Base-by-base conservation (phyloP, 1,284 basidiomycete species). In the Pascua guehoae region DNA sequence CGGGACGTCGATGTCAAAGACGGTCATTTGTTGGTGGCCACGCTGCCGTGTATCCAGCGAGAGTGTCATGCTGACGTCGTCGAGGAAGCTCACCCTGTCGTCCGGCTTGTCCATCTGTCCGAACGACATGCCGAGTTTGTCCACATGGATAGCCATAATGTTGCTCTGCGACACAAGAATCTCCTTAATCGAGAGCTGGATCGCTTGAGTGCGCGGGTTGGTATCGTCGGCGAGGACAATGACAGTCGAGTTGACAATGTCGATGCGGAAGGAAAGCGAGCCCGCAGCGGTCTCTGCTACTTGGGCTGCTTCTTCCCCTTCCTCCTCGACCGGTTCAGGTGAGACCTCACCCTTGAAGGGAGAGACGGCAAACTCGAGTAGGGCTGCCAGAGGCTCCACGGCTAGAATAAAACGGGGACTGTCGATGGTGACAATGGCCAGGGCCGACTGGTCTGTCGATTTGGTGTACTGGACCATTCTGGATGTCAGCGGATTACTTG, bases 401-500 rank as follows among this genome's bases (percentile, higher is more conserved):
- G 96, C 88, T 67, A 99, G 91, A 61, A 98, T 91, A 66, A 98
- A 82, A 67, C 90, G 86, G 7, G 96, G 96, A 38, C 89, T 92
- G 73, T 98, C 96, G 41, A 99, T 81, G 0, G 92, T 93, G 41
- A 96, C 79, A 58, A 98, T 84, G 4, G 87, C 88, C 42, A 92
- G 79, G 8, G 88, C 81, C 39, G 86, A 81, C 18, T 78, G 74
- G 50, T 84, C 81, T 4, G 70, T 53, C 8, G 91, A 83, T 65
- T 83, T 84, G 4, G 91, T 89, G 73, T 91, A 98, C 56, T 94
- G 83, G 47, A 98, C 76, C 89, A 97, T 97, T 70, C 74, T 75
- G 49, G 9, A n/a, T 36, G 38, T 56, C 36, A 41, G 56, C 17
- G 12, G 8, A 37, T 12, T 18, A n/a, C 15, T 4, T 12, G 2